Base-by-base conservation (phyloP, 148 eudicot genomes). In the Amaranthus cruentus region DNA sequence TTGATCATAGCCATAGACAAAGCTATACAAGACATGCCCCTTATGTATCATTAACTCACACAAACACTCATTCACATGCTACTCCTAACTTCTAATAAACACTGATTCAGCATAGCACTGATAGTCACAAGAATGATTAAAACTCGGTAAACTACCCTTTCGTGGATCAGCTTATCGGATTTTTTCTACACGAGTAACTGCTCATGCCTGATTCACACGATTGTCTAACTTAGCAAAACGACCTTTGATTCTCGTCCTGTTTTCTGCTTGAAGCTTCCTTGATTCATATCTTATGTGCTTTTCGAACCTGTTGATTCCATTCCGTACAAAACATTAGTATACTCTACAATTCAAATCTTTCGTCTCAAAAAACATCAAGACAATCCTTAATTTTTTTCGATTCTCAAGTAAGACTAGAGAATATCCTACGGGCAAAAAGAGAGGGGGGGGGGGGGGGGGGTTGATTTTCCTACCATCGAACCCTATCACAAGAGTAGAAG, bases 241-340 rank as follows among this genome's bases (percentile, higher is more conserved):
- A 9, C 97, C 97, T 75, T 80, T 90, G 74, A 92, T 77, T 80
- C 97, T 90, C 57, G 68, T 83, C 74, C 97, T 84, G 58, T 68
- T 81, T 72, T 92, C 97, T 53, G 97, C 97, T 11, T 90, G 91
- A 69, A 83, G 83, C 84, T 85, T 92, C 72, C 97, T 78, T 49
- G 97, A 90, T 75, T 90, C 96, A 43, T 92, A 92, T 70, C 97
- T 79, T 51, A 92, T 79, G 61, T 90, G 91, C 90, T 90, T 92
- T 13, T 92, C 96, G 53, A 87, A 92, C 88, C 97, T 92, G 76
- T 65, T 48, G 8, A 4, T 76, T 60, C 21, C 58, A 68, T 78
- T 55, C 43, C 58, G 53, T 44, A 70, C 47, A 61, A 63, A 55
- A 76, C 9, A 42, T 80, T 61, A 80, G 14, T 50, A 21, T 62